phyloP scores from a whole-genome alignment of 1,139 yeast genomes.

The Spathaspora sp. region DNA sequence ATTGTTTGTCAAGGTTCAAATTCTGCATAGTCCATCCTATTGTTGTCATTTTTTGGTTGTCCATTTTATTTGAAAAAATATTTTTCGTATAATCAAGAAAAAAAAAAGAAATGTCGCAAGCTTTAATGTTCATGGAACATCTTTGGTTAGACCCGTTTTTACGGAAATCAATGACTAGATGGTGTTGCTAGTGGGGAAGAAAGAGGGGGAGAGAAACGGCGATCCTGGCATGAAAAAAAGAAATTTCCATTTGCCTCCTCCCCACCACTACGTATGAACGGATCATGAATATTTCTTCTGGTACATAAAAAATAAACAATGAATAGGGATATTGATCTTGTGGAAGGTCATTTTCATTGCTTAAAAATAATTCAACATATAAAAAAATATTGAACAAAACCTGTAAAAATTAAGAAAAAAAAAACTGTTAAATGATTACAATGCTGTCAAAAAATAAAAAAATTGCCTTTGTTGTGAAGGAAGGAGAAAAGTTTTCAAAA shows the following conservation, averaged over 20 bases:
- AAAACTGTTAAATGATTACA: neutral
- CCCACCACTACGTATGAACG: neutral
- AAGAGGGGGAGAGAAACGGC: neutral
- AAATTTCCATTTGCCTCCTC: neutral
- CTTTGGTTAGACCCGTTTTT: neutral
- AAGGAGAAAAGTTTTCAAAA: neutral
- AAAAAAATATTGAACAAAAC: neutral
- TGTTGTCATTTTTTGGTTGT: no score
- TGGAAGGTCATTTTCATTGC: neutral
- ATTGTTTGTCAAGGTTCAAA: neutral
- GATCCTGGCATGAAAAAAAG: neutral
- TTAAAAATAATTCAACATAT: neutral
- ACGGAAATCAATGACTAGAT: neutral
- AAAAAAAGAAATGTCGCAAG: neutral
- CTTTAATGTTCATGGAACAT: neutral
- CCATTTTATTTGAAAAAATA: no score
- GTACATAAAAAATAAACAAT: neutral
- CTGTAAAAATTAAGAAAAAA: neutral
- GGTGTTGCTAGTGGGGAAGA: neutral
- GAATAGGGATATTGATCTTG: neutral
- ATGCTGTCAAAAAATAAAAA: neutral
- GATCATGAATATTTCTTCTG: neutral
- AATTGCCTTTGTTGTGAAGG: neutral
- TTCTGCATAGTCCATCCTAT: neutral
- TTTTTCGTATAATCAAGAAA: neutral